Evolutionary conservation across 176 grass and related monocot species (phyloP).

Genomic region (Ensete ventricosum): DNA sequence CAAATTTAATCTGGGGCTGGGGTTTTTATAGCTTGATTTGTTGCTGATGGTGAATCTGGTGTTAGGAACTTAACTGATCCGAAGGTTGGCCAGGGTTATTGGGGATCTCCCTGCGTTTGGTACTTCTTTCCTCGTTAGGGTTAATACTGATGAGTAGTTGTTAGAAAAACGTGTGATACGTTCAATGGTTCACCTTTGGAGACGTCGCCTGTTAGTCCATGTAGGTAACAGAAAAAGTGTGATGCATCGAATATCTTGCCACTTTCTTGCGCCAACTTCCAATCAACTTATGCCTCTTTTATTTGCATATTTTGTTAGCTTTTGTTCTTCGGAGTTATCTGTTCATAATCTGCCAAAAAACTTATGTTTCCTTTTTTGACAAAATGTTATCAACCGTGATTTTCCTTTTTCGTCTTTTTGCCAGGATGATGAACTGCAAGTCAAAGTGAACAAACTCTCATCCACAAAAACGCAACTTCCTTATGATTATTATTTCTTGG

Average conservation of each 20-base stretch:
- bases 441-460: conserved; percentile 79
- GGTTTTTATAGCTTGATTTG: background rate
- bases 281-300: no score
- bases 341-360: no score
- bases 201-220: background rate
- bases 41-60: background rate
- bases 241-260: background rate
- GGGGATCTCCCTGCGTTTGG: background rate
- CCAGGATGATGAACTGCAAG: conserved; percentile 72
- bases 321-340: no score
- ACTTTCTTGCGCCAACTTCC: background rate
- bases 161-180: background rate
- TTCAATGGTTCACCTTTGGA: background rate
- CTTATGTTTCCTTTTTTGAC: background rate
- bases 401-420: background rate
- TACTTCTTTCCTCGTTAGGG: no score
- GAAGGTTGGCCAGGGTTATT: background rate
- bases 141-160: background rate
- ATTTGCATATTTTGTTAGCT: no score
- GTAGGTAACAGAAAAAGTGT: background rate
- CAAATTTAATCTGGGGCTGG: background rate
- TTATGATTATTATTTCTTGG: conserved; percentile 81
- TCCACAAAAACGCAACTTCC: conserved; percentile 83
- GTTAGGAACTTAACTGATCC: background rate
- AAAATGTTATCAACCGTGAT: background rate